phyloP scores from a whole-genome alignment of 129 eudicot species.

The Smallanthus sonchifolius region DNA sequence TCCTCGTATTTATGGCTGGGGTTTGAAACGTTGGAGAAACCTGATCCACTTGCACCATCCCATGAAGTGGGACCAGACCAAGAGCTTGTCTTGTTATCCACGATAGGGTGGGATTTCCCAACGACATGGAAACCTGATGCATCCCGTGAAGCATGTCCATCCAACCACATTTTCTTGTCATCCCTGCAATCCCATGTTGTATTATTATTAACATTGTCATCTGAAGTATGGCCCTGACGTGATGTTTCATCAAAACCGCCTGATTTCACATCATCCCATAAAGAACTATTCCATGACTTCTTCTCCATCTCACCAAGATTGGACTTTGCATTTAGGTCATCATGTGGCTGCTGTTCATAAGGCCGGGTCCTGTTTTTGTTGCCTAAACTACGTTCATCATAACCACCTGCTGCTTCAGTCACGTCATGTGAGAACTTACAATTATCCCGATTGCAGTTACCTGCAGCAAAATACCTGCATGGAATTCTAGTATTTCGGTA shows the following conservation, averaged over 20 bases:
- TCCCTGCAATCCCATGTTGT: not conserved
- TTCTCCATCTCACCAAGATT: conserved; percentile 16
- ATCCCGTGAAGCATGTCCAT: conserved; percentile 7
- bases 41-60: conserved; percentile 12
- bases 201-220: not conserved
- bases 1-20: conserved; percentile 6
- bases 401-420: conserved; percentile 9
- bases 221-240: not conserved
- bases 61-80: conserved; percentile 34
- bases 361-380: conserved; percentile 27
- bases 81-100: conserved; percentile 20
- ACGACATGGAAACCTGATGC: conserved; percentile 13
- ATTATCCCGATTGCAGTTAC: conserved; percentile 61
- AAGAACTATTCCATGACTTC: conserved; percentile 37
- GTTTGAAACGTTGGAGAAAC: conserved; percentile 7
- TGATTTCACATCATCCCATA: conserved; percentile 25
- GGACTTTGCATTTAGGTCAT: conserved; percentile 10
- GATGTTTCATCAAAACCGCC: conserved; percentile 9
- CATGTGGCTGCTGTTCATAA: conserved; percentile 24
- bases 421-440: conserved; percentile 72
- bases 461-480: conserved; percentile 65
- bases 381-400: conserved; percentile 18
- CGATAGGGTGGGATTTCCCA: conserved; percentile 11
- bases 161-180: conserved; percentile 2
- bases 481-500: conserved; percentile 33